Evolutionary conservation across 192 early-diverging fungal genomes (phyloP), one percentile per base, ranked within the genome.

Genomic region (Backusella tarrabulga): DNA sequence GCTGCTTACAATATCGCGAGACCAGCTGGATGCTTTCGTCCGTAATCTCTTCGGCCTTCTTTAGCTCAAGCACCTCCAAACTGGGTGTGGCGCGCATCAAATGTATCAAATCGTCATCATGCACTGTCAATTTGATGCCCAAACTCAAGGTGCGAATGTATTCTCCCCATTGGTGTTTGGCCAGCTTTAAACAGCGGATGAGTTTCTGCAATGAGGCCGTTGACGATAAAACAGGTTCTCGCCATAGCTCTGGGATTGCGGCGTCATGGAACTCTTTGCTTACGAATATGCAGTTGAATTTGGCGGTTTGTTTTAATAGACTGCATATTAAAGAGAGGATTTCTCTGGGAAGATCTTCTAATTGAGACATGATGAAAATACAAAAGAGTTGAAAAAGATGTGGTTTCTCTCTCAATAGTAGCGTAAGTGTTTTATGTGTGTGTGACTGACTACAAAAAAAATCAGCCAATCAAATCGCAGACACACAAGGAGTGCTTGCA

Each of bases 1-100:
- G 52, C 17, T 67, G 63, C 6, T 69, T 76, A 52, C 79, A 80
- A 23, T 71, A 68, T 1, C 15, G 44, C 15, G 68, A 68, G 4
- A 80, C 75, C 11, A 34, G 38, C 3, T 21, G 54, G 14, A 80
- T 54, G 29, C 75, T 72, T 34, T 72, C 50, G 67, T 80, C 79
- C 23, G 79, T 77, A 6, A 77, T 6, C 6, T 67, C 52, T 1
- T 72, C 54, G 40, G 76, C 68, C 17, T 66, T 36, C 21, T 23
- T 35, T 38, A 77, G 26, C n/a, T 72, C 35, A n/a, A 77, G 26
- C 34, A 52, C 54, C 44, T 77, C 76, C 40, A 77, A 40, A 41
- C 29, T 66, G 8, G 40, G 69, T 34, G 35, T 21, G 0, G 17
- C 1, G 9, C 40, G 41, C 40, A 72, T 26, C 71, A 72, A 32